phyloP scores from a whole-genome alignment of 305 asterid genomes.

The Fraxinus baroniana region DNA sequence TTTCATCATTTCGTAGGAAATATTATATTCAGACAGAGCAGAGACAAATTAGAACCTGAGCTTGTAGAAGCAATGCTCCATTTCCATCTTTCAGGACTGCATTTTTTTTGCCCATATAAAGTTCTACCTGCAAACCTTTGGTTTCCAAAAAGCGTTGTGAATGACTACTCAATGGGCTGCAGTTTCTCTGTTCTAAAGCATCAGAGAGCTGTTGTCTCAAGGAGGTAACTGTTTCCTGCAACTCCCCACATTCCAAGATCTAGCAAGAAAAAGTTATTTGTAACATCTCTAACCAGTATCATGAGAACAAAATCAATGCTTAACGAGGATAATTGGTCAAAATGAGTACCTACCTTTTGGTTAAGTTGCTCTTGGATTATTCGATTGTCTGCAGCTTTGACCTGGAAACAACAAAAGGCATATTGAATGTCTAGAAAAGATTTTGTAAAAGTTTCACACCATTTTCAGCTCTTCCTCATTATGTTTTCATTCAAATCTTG shows the following conservation, averaged over 20 bases:
- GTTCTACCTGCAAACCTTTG: constrained; percentile 34
- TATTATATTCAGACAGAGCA: too few relatives aligned
- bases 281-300: constrained; percentile 9
- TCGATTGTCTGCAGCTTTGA: constrained; percentile 89
- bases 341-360: constrained; percentile 63
- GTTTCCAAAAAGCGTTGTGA: constrained; percentile 45
- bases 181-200: constrained; percentile 42
- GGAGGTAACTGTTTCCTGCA: constrained; percentile 58
- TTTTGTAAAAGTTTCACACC: neutral
- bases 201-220: constrained; percentile 67
- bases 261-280: constrained; percentile 30
- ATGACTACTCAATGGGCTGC: constrained; percentile 38
- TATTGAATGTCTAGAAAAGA: constrained; percentile 11
- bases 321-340: constrained; percentile 25
- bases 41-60: constrained; percentile 75
- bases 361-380: constrained; percentile 89
- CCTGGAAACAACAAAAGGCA: constrained; percentile 50
- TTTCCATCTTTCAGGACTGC: constrained; percentile 40
- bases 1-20: neutral
- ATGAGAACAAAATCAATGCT: constrained; percentile 9
- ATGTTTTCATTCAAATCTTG: constrained; percentile 7
- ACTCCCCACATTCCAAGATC: constrained; percentile 71
- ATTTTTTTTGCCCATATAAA: constrained; percentile 40
- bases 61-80: constrained; percentile 52
- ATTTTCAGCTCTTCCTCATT: constrained; percentile 16